Percentiles rank a stretch among this genome's conserved stretches.
Conservation (phyloP, 2,329 filamentous ascomycete genomes). For the Ophiostoma novo-ulmi region DNA sequence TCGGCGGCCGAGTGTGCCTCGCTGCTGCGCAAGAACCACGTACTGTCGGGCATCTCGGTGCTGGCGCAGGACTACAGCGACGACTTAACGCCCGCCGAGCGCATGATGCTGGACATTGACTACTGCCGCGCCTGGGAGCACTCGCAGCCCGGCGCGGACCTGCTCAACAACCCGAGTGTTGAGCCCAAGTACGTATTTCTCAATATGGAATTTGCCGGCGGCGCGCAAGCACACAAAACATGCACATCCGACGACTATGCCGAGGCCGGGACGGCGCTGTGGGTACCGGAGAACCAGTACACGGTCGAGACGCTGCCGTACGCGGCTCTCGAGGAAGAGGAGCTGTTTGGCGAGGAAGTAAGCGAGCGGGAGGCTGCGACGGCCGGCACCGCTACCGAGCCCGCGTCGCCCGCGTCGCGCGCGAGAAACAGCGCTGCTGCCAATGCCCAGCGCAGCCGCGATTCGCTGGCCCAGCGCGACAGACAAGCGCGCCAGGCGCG, state of each 20-base stretch:
- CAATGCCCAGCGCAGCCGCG: neutral
- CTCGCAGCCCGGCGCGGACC: slow-evolving; percentile 34
- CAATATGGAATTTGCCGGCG: slow-evolving; percentile 30
- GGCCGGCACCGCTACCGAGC: neutral
- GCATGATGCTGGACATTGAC: slow-evolving; percentile 35
- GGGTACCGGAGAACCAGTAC: slow-evolving; percentile 39
- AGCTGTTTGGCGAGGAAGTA: slow-evolving; percentile 8
- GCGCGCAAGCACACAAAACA: slow-evolving; percentile 10
- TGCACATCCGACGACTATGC: slow-evolving; percentile 26
- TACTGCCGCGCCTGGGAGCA: slow-evolving; percentile 46
- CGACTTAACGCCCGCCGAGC: slow-evolving; percentile 9
- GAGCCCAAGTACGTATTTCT: slow-evolving; percentile 40
- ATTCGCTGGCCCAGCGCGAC: slow-evolving; percentile 3
- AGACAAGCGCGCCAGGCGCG: slow-evolving; percentile 18
- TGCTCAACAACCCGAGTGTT: slow-evolving; percentile 35
- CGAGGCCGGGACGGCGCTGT: slow-evolving; percentile 30
- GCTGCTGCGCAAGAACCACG: slow-evolving; percentile 24
- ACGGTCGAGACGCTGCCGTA: slow-evolving; percentile 42
- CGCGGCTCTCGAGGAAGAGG: slow-evolving; percentile 31
- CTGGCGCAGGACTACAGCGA: neutral
- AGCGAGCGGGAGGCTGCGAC: too few species aligned
- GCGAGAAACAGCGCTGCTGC: neutral
- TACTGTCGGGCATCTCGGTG: slow-evolving; percentile 19
- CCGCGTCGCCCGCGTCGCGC: neutral
- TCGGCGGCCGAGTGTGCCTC: slow-evolving; percentile 20